These are phyloP conservation scores for Mycena olivaceomarginata DNA, from an alignment of 768 basidiomycete genomes.

Conservation along the genomic window DNA sequence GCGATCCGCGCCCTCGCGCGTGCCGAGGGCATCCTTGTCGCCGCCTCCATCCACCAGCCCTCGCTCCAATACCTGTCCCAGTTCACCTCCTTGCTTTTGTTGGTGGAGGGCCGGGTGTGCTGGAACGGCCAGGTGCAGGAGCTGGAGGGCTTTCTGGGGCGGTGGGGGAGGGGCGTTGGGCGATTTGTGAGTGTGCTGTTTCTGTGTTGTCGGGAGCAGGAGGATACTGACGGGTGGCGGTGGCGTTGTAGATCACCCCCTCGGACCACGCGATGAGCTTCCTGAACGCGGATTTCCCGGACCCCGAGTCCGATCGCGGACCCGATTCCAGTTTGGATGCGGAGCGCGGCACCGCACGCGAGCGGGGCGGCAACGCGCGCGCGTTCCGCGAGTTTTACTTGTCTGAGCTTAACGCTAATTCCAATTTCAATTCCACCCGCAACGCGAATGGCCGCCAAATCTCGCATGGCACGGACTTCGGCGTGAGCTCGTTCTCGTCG, in stretches of 20 bases:
- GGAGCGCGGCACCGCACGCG: constrained; percentile 9
- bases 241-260: constrained; percentile 64
- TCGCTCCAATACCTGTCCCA: constrained; percentile 75
- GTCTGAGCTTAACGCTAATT: constrained; percentile 28
- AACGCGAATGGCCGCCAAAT: too few relatives aligned
- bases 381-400: constrained; percentile 61
- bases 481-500: too few relatives aligned
- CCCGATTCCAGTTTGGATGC: too few relatives aligned
- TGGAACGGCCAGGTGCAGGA: constrained; percentile 65
- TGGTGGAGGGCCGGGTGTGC: constrained; percentile 70
- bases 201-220: not conserved
- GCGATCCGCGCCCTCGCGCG: constrained; percentile 66
- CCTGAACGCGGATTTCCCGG: constrained; percentile 68
- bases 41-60: constrained; percentile 84
- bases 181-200: constrained; percentile 53
- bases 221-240: not conserved
- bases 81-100: constrained; percentile 76
- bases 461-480: too few relatives aligned
- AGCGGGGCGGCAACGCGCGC: constrained; percentile 39
- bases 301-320: not conserved
- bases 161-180: constrained; percentile 61
- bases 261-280: constrained; percentile 78
- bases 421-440: too few relatives aligned
- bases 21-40: constrained; percentile 71
- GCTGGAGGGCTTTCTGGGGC: constrained; percentile 61